A percentile compares a stretch with the other conserved stretches of the same genome.
These are phyloP conservation scores for Trypanosoma rangeli DNA, from an alignment of 208 protist species.

Conservation along the genomic window DNA sequence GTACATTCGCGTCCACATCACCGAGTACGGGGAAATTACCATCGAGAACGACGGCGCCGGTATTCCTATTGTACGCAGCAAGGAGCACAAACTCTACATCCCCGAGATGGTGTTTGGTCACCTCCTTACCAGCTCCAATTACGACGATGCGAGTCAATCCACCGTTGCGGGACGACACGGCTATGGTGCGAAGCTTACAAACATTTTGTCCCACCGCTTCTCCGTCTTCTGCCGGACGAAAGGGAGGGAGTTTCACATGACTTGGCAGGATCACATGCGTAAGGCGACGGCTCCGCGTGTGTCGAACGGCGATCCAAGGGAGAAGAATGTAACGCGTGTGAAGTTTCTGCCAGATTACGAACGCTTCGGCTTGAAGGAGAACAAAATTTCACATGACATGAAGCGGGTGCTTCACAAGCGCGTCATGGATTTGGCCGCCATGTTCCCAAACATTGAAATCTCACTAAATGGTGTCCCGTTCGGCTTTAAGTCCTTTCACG, in stretches of 20 bases:
- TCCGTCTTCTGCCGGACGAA: slow-evolving; percentile 90
- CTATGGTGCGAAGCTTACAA: slow-evolving; percentile 98
- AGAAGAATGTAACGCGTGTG: slow-evolving; percentile 79
- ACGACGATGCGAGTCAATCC: slow-evolving; percentile 92
- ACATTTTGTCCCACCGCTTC: slow-evolving; percentile 99
- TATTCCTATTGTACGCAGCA: slow-evolving; percentile 92
- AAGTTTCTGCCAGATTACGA: slow-evolving; percentile 91
- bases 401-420: slow-evolving; percentile 88
- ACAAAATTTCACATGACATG: slow-evolving; percentile 82
- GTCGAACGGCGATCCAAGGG: slow-evolving; percentile 57
- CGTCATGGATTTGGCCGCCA: slow-evolving; percentile 92
- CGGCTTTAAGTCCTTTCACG: slow-evolving; percentile 93
- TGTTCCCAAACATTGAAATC: slow-evolving; percentile 91
- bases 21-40: slow-evolving; percentile 84
- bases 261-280: slow-evolving; percentile 97
- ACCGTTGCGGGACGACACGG: slow-evolving; percentile 97
- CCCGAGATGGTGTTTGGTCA: slow-evolving; percentile 98
- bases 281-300: slow-evolving; percentile 91
- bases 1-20: slow-evolving; percentile 92
- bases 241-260: slow-evolving; percentile 93
- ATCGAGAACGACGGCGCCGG: slow-evolving; percentile 96
- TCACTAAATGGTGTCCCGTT: slow-evolving; percentile 96
- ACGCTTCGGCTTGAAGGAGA: slow-evolving; percentile 73
- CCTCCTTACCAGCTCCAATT: slow-evolving; percentile 97
- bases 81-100: slow-evolving; percentile 94